Evolutionary conservation across 306 rosid genomes (phyloP), one percentile per base, ranked within the genome.

Genomic region (Sechiopsis laciniata): DNA sequence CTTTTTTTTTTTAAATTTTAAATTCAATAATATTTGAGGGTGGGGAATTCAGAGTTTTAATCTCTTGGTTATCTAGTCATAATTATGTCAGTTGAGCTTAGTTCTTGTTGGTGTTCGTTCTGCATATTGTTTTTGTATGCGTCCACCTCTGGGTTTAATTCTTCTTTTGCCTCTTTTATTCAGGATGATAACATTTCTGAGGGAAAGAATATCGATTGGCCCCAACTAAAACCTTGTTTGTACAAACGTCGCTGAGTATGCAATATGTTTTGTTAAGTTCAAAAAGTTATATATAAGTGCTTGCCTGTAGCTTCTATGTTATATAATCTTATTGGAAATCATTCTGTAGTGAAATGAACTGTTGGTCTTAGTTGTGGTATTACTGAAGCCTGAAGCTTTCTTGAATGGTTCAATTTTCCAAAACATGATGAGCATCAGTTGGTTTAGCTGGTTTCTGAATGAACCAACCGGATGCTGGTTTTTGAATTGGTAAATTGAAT

Each of bases 191-290:
- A 79, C 67, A 84, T n/a, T 62, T 84, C 79, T 5, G 72, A 78
- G 75, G 71, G 64, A 80, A 82, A 84, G 79, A 90, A 85, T 26
- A 82, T 88, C 51, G 89, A 87, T 48, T 94, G 98, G 98, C 95
- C 98, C 6, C 78, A 77, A 74, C 84, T 94, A 75, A 94, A 94
- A 81, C 96, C 97, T 57, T 94, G 97, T 81, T 17, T 94, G 82
- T 94, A 94, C 75, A 94, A 94, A 91, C 96, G 98, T 17, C 87
- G 97, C 10, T 94, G 82, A 87, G 82, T 71, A 32, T 26, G 26
- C 66, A 54, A 0, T n/a, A 15, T 1, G 21, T 16, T 11, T 11
- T 10, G 37, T 21, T 48, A 21, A 45, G 73, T 68, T 66, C 15
- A 68, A 48, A 48, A n/a, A 68, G 13, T 40, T 16, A 10, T 11